These are phyloP conservation scores for Zea luxurians DNA, from an alignment of 176 grass and related monocot species.

Conservation along the genomic window DNA sequence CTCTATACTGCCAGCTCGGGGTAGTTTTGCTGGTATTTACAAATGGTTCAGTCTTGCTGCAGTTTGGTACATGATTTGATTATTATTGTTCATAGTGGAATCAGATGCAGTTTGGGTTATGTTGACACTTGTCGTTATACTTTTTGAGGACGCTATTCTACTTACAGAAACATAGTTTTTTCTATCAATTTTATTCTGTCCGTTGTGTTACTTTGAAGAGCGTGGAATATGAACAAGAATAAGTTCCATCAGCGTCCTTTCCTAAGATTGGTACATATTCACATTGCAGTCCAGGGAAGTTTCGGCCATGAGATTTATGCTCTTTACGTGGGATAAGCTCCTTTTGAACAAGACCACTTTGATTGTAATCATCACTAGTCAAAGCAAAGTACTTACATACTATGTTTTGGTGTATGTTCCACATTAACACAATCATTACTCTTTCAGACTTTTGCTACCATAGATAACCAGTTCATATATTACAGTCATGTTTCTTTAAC, in stretches of 20 bases:
- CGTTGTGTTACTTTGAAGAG: conserved; percentile 65
- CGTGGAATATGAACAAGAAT: conserved; percentile 65
- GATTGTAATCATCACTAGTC: conserved; percentile 51
- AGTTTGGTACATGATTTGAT: conserved; percentile 9
- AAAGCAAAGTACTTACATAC: conserved; percentile 48
- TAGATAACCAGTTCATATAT: conserved; percentile 12
- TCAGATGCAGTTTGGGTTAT: conserved; percentile 19
- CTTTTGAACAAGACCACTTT: conserved; percentile 56
- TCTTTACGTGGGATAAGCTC: conserved; percentile 51
- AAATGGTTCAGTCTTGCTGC: conserved; percentile 8
- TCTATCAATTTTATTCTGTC: conserved; percentile 51
- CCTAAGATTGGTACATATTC: conserved; percentile 92
- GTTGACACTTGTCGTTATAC: conserved; percentile 32
- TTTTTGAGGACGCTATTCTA: conserved; percentile 40
- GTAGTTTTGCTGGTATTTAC: conserved; percentile 29
- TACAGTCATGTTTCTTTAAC: conserved; percentile 29
- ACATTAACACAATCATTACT: conserved; percentile 23
- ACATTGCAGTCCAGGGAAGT: conserved; percentile 50
- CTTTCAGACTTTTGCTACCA: conserved; percentile 35
- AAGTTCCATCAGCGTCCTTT: conserved; percentile 72
- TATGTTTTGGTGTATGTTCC: conserved; percentile 41
- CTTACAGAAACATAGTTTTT: conserved; percentile 45
- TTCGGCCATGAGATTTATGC: conserved; percentile 38
- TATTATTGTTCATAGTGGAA: conserved; percentile 26
- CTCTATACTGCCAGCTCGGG: conserved; percentile 13